A percentile compares a stretch with the other conserved stretches of the same genome.
Conservation (phyloP, 495 filamentous ascomycete species). For the Xylaria grammica region DNA sequence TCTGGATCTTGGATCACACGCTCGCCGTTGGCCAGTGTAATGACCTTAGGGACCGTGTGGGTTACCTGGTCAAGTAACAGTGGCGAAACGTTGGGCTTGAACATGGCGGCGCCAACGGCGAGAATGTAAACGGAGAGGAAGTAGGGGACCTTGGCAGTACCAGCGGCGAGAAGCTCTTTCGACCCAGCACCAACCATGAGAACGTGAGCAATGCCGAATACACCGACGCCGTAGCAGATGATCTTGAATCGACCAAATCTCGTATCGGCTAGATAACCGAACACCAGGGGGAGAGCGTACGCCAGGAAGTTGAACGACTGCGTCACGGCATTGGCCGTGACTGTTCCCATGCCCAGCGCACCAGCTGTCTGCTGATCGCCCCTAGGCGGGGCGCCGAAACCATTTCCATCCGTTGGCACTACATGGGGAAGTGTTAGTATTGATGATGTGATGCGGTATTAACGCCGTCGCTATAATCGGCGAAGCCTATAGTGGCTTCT, state of each 20-base stretch:
- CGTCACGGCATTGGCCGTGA: constrained; percentile 62
- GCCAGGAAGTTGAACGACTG: constrained; percentile 66
- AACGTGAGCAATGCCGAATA: constrained; percentile 71
- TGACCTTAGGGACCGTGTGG: constrained; percentile 50
- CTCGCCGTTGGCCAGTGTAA: constrained; percentile 53
- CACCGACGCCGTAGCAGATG: constrained; percentile 64
- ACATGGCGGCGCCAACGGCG: constrained; percentile 60
- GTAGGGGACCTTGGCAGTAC: constrained; percentile 61
- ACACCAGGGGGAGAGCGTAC: constrained; percentile 63
- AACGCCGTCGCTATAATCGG: background rate
- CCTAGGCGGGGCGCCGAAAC: constrained; percentile 61
- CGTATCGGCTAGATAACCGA: constrained; percentile 62
- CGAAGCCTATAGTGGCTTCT: background rate
- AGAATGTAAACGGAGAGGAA: constrained; percentile 65
- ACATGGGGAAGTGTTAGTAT: background rate
- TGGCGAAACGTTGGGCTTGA: constrained; percentile 73
- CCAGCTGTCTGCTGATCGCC: constrained; percentile 61
- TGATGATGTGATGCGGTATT: background rate
- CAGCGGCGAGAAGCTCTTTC: constrained; percentile 61
- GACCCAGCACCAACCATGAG: constrained; percentile 67
- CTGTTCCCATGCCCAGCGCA: constrained; percentile 64
- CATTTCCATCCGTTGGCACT: constrained; percentile 63
- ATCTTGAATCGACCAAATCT: constrained; percentile 64
- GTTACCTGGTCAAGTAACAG: constrained; percentile 64
- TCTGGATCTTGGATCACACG: constrained; percentile 64